Conservation (phyloP, 2,329 filamentous ascomycete species). For the Sclerotinia sclerotiorum region DNA sequence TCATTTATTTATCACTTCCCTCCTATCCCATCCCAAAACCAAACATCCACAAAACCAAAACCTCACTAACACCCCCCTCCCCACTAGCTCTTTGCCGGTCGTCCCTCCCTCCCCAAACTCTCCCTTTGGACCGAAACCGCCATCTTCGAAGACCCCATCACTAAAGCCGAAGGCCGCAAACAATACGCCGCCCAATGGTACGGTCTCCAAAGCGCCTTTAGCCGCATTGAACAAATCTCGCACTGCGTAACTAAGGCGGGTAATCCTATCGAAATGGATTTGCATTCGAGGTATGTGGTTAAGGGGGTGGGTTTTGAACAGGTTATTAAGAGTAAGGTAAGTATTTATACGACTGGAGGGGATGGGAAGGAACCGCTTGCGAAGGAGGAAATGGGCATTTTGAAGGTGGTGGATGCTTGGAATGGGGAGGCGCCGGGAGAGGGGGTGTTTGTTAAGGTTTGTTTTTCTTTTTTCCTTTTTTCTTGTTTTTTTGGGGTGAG, state of each 20-base stretch:
- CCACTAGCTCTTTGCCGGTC: constrained; percentile 57
- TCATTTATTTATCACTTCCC: no score
- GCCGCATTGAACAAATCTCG: constrained; percentile 54
- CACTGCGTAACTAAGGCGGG: constrained; percentile 55
- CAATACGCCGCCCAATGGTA: constrained; percentile 55
- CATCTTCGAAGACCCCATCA: constrained; percentile 59
- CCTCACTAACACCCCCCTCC: background rate
- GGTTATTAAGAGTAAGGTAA: constrained; percentile 49
- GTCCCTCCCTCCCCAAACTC: constrained; percentile 58
- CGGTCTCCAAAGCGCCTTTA: constrained; percentile 58
- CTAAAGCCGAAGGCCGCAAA: constrained; percentile 55
- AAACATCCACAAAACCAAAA: background rate
- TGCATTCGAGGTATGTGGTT: constrained; percentile 53
- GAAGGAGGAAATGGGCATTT: constrained; percentile 43
- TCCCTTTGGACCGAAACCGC: constrained; percentile 59
- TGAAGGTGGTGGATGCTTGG: constrained; percentile 56
- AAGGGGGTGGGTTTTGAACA: constrained; percentile 54
- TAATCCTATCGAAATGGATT: constrained; percentile 60
- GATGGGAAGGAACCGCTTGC: constrained; percentile 30
- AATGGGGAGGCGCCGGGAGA: constrained; percentile 51
- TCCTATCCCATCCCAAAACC: no score
- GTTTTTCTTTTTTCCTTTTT: constrained; percentile 40
- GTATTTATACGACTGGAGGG: constrained; percentile 46
- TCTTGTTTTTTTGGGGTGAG: background rate
- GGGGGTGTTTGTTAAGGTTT: constrained; percentile 50